A percentile compares a stretch with the other conserved stretches of the same genome.
Evolutionary conservation across 2,329 filamentous ascomycete genomes (phyloP).

Genomic region (Plectosphaerella cucumerina): DNA sequence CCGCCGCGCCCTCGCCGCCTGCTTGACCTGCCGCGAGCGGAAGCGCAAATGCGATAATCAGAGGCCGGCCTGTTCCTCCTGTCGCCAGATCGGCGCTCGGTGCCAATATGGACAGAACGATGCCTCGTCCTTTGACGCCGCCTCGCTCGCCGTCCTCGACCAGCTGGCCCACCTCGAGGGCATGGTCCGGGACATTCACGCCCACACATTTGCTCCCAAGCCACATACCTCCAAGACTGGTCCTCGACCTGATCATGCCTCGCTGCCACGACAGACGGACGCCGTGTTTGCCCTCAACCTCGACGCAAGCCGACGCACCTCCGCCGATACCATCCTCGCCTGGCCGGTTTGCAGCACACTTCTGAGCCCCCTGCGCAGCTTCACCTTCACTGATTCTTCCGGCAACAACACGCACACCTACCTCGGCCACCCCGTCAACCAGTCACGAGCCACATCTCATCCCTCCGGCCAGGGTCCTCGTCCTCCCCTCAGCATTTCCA

Average conservation of each 20-base stretch:
- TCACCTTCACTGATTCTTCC: neutral
- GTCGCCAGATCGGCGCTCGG: neutral
- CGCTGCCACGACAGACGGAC: neutral
- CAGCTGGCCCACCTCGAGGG: neutral
- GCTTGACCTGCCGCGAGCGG: neutral
- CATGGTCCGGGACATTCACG: neutral
- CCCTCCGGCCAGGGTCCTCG: neutral
- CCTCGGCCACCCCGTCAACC: neutral
- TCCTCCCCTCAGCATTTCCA: neutral
- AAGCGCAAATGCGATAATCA: constrained; percentile 1
- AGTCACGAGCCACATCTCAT: neutral
- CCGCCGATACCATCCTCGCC: neutral
- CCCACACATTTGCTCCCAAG: neutral
- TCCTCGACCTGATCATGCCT: neutral
- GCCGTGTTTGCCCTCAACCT: neutral
- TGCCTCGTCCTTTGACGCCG: neutral
- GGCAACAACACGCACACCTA: neutral
- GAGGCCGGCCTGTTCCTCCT: neutral
- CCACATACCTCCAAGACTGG: neutral
- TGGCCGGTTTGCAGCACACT: neutral
- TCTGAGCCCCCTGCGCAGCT: neutral
- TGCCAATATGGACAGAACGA: neutral
- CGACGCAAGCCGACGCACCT: neutral
- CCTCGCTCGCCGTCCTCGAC: neutral
- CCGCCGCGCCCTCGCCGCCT: neutral